Evolutionary conservation across 192 early-diverging fungal species (phyloP).

Genomic region (Podila clonocystis): DNA sequence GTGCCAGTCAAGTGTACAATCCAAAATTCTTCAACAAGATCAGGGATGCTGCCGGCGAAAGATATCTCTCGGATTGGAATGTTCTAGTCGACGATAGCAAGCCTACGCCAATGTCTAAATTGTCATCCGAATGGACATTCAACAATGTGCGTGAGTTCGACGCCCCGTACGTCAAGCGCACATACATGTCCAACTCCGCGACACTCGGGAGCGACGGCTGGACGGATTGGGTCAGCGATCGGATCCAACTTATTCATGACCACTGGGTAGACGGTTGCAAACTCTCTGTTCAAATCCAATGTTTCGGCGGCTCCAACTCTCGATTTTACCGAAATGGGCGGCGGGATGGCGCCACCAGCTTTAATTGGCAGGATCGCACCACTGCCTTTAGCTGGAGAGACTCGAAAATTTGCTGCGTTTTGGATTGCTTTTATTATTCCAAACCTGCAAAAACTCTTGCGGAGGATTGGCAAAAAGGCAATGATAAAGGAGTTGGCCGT

Average conservation of each 20-base stretch:
- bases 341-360: no score
- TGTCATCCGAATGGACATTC: not conserved
- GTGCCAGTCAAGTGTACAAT: not conserved
- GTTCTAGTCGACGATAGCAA: not conserved
- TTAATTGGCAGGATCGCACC: not conserved
- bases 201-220: not conserved
- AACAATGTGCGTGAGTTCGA: not conserved
- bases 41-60: not conserved
- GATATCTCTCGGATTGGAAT: not conserved
- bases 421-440: constrained; percentile 13
- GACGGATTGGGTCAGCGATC: not conserved
- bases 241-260: not conserved
- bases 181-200: not conserved
- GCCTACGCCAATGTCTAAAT: not conserved
- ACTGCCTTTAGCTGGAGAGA: constrained; percentile 19
- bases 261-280: not conserved
- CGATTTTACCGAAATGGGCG: constrained; percentile 7
- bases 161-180: not conserved
- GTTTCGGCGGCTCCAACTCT: constrained; percentile 10
- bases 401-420: not conserved
- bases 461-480: not conserved
- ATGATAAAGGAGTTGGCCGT: constrained; percentile 15
- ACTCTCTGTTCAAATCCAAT: constrained; percentile 8
- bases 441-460: not conserved
- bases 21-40: not conserved